Conservation (phyloP, 2,329 filamentous ascomycete species). For the Penicillium occitanis region DNA sequence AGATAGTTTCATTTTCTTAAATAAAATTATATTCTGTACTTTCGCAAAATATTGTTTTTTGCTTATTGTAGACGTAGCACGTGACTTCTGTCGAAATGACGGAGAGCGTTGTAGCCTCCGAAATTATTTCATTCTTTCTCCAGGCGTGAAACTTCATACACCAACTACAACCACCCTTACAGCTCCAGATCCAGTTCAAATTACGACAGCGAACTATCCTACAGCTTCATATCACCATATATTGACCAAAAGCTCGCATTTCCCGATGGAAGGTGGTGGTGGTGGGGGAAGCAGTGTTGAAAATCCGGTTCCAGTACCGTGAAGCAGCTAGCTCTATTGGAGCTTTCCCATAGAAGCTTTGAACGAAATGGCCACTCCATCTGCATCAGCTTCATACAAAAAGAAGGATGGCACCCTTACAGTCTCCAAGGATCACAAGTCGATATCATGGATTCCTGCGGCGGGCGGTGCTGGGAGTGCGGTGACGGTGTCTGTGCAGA, state of each 20-base stretch:
- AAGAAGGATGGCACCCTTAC: conserved; percentile 89
- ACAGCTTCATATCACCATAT: not conserved
- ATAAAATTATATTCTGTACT: not conserved
- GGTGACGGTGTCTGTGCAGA: conserved; percentile 68
- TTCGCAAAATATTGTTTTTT: not conserved
- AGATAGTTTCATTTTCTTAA: not conserved
- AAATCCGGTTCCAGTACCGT: conserved; percentile 35
- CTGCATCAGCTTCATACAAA: conserved; percentile 77
- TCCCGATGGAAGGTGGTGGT: conserved; percentile 21
- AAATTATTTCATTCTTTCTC: not conserved
- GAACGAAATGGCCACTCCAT: conserved; percentile 49
- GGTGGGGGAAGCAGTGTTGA: conserved; percentile 33
- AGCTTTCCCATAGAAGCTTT: conserved; percentile 8
- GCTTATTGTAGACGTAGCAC: not conserved
- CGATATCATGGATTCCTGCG: conserved; percentile 77
- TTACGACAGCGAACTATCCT: not conserved
- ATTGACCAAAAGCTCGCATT: not conserved
- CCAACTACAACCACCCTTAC: not conserved
- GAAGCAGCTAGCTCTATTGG: conserved; percentile 25
- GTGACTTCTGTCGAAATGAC: conserved; percentile 6
- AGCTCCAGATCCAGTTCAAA: not conserved
- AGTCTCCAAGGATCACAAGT: conserved; percentile 69
- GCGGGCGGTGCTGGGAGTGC: conserved; percentile 61
- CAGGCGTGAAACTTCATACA: not conserved
- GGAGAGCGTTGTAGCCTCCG: not conserved